Percentiles rank a stretch among this genome's conserved stretches.
These are phyloP conservation scores for Nectriaceae sp. DNA, from an alignment of 2,329 filamentous ascomycete genomes.

Conservation along the genomic window DNA sequence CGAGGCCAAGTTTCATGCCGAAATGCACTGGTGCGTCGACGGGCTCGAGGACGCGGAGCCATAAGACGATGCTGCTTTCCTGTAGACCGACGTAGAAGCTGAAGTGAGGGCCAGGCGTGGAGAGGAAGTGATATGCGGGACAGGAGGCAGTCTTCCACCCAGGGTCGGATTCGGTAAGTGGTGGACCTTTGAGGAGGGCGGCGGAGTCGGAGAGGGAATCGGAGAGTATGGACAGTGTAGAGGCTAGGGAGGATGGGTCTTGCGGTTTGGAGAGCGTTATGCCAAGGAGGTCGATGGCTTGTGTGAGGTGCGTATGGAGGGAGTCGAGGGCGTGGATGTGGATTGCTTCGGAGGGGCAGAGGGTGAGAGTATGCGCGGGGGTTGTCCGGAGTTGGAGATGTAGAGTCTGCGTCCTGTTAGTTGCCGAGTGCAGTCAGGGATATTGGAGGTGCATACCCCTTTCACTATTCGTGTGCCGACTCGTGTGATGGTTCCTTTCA, in stretches of 20 bases:
- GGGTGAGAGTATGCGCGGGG: constrained; percentile 49
- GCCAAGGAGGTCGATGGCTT: constrained; percentile 80
- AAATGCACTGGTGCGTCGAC: constrained; percentile 62
- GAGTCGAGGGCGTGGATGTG: constrained; percentile 70
- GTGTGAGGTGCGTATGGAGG: constrained; percentile 76
- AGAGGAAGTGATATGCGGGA: constrained; percentile 44
- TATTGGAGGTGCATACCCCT: constrained; percentile 61
- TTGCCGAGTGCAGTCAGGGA: constrained; percentile 11
- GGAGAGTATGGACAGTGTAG: constrained; percentile 57
- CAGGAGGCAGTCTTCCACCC: constrained; percentile 48
- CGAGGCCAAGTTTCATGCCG: constrained; percentile 69
- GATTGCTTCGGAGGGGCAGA: constrained; percentile 52
- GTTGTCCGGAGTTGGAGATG: constrained; percentile 75
- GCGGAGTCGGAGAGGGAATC: constrained; percentile 55
- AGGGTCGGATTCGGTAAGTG: constrained; percentile 40
- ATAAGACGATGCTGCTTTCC: constrained; percentile 70
- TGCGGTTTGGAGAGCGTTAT: constrained; percentile 66
- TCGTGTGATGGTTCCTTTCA: constrained; percentile 91
- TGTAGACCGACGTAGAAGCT: constrained; percentile 73
- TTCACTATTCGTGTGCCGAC: constrained; percentile 91
- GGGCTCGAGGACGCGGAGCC: constrained; percentile 69
- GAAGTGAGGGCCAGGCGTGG: constrained; percentile 58
- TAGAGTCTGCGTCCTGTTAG: constrained; percentile 57
- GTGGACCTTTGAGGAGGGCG: constrained; percentile 57
- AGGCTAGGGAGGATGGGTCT: constrained; percentile 58